Evolutionary conservation across 2,329 filamentous ascomycete genomes (phyloP).

Genomic region (Gaeumannomyces sp.): DNA sequence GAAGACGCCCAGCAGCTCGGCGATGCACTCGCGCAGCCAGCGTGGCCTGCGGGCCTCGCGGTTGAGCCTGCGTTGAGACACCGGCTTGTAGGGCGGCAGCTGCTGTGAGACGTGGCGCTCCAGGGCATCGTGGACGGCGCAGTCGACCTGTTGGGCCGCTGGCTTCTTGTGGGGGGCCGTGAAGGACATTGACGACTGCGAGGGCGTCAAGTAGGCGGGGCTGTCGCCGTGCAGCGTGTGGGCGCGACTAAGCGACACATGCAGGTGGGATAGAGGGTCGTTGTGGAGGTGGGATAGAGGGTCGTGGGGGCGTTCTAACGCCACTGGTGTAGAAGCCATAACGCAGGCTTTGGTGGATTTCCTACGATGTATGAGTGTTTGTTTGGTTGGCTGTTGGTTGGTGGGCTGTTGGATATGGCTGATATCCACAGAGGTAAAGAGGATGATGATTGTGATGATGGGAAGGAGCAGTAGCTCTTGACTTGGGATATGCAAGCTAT

Average conservation of each 20-base stretch:
- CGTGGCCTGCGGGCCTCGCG: constrained; percentile 47
- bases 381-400: too few relatives aligned
- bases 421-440: too few relatives aligned
- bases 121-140: constrained; percentile 47
- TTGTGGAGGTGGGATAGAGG: too few relatives aligned
- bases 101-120: constrained; percentile 42
- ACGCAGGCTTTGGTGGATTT: too few relatives aligned
- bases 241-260: constrained; percentile 1
- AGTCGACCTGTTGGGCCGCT: constrained; percentile 48
- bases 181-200: constrained; percentile 5
- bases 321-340: too few relatives aligned
- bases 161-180: constrained; percentile 46
- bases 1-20: constrained; percentile 52
- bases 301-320: background rate
- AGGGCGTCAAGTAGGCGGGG: constrained; percentile 6
- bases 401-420: too few relatives aligned
- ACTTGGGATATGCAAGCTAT: too few relatives aligned
- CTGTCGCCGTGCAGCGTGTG: constrained; percentile 6
- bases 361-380: too few relatives aligned
- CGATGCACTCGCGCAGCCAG: constrained; percentile 48
- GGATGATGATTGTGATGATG: too few relatives aligned
- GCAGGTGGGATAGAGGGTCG: background rate
- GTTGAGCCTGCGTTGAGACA: constrained; percentile 47
- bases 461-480: too few relatives aligned
- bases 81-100: constrained; percentile 41